These are phyloP conservation scores for Ceratobasidium theobromae DNA, from an alignment of 1,284 basidiomycete species.

Conservation along the genomic window DNA sequence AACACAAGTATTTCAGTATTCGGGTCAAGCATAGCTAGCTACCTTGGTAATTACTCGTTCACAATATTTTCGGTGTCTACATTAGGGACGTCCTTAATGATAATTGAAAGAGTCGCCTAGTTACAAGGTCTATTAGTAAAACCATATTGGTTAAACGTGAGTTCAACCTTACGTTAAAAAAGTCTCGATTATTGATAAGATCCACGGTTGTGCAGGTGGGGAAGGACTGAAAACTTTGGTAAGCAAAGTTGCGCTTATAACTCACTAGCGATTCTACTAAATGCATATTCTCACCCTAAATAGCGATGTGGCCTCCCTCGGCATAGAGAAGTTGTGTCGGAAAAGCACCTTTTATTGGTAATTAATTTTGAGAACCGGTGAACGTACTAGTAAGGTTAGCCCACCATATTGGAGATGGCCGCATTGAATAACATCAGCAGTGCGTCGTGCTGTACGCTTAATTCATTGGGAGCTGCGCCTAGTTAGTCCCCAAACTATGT, in stretches of 20 bases:
- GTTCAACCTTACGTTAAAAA: slow-evolving; percentile 48
- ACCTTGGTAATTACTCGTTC: slow-evolving; percentile 41
- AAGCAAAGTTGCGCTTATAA: neutral
- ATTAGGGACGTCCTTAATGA: slow-evolving; percentile 68
- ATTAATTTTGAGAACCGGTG: no score
- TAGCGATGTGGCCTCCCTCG: slow-evolving; percentile 52
- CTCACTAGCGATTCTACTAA: neutral
- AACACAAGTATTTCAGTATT: neutral
- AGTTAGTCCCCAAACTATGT: neutral
- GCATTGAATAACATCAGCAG: slow-evolving; percentile 64
- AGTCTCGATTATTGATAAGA: slow-evolving; percentile 56
- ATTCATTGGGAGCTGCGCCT: slow-evolving; percentile 65
- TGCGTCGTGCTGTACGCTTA: slow-evolving; percentile 63
- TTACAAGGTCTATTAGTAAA: neutral
- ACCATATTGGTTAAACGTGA: neutral
- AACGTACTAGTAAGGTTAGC: no score
- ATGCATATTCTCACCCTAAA: slow-evolving; percentile 43
- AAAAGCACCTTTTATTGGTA: slow-evolving; percentile 50
- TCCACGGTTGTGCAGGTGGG: slow-evolving; percentile 61
- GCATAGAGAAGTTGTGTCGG: slow-evolving; percentile 39
- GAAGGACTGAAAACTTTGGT: slow-evolving; percentile 65
- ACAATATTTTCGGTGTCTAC: slow-evolving; percentile 59
- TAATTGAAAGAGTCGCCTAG: slow-evolving; percentile 58
- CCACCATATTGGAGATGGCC: slow-evolving; percentile 60
- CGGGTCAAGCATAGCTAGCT: neutral